Base-by-base conservation (phyloP, 768 basidiomycete genomes). In the Lyophyllum atratum region DNA sequence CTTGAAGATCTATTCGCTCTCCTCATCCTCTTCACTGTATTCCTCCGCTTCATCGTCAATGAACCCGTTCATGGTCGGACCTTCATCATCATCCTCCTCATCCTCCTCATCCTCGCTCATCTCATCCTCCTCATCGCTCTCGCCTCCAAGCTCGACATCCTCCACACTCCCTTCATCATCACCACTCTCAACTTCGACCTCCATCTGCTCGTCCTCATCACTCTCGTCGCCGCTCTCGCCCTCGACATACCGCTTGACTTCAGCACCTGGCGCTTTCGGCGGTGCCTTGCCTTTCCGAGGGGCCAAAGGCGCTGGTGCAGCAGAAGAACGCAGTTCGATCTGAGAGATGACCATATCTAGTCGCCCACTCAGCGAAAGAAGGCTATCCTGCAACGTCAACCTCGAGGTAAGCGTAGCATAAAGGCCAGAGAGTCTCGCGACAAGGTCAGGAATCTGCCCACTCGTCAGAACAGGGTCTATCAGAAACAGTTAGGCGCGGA, bases 271-370 rank as follows among this genome's bases (percentile, higher is more conserved):
- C 58, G 70, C 58, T 55, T 70, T 72, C 19, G 68, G 54, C 44
- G 66, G 62, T 17, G 70, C 59, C 59, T 76, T 76, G 28, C 71
- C 71, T 53, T 73, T 74, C 46, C 72, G 78, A 15, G 78, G 72
- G 15, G 76, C 71, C 45, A 86, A 68, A 4, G 82, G 77, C 2
- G 85, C 79, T 21, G 87, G 89, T 11, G 84, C 83, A 14, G 80
- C 76, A n/a, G 90, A 85, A 26, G 90, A 85, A 21, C 95, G 85
- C 75, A 95, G 82, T 69, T 95, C 92, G 54, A 98, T 90, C 68
- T 98, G 97, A 0, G 93, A 90, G 48, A 98, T 80, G 22, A 97
- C 92, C 78, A 95, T 91, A 67, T 98, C 96, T 26, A 98, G 79
- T 55, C 93, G 85, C 25, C 97, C 97, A 57, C 86, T 91, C 40